phyloP scores from a whole-genome alignment of 495 filamentous ascomycete species.

The Pyrenula aspistea region DNA sequence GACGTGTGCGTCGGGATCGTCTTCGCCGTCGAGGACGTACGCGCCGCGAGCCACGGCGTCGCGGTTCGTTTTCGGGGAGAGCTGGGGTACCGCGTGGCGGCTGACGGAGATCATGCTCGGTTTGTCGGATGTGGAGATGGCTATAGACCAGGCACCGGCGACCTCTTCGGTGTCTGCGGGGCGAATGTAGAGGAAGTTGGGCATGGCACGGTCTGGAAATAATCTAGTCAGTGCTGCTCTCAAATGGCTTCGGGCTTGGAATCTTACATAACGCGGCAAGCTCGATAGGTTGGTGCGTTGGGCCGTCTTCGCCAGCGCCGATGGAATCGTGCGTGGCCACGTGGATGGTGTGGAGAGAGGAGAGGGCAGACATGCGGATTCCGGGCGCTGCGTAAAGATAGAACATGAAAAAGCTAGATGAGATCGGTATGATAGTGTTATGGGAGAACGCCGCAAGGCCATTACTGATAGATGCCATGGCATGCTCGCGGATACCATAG shows the following conservation, averaged over 20 bases:
- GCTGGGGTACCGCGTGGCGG: constrained; percentile 32
- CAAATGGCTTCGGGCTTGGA: too few relatives aligned
- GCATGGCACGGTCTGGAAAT: constrained; percentile 51
- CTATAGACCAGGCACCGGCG: constrained; percentile 40
- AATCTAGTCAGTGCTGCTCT: too few relatives aligned
- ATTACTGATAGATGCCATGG: constrained; percentile 40
- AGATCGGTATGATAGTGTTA: constrained; percentile 38
- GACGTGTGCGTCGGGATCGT: constrained; percentile 19
- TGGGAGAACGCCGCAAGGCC: constrained; percentile 38
- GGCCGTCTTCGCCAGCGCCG: constrained; percentile 46
- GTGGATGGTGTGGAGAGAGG: constrained; percentile 43
- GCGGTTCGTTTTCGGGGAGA: constrained; percentile 21
- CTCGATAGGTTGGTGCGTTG: constrained; percentile 50
- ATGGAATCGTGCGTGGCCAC: constrained; percentile 50
- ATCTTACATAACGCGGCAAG: constrained; percentile 41
- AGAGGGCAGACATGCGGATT: constrained; percentile 47
- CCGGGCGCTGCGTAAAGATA: constrained; percentile 47
- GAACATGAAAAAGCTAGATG: constrained; percentile 50
- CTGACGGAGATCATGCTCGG: constrained; percentile 36
- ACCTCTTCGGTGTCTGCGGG: constrained; percentile 45
- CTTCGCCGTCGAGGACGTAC: constrained; percentile 33
- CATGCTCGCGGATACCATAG: constrained; percentile 42
- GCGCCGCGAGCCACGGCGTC: constrained; percentile 29
- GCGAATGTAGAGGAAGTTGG: constrained; percentile 46
- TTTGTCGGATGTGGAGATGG: constrained; percentile 29